Base-by-base conservation (phyloP, 208 protist genomes). In the Spongospora subterranea region DNA sequence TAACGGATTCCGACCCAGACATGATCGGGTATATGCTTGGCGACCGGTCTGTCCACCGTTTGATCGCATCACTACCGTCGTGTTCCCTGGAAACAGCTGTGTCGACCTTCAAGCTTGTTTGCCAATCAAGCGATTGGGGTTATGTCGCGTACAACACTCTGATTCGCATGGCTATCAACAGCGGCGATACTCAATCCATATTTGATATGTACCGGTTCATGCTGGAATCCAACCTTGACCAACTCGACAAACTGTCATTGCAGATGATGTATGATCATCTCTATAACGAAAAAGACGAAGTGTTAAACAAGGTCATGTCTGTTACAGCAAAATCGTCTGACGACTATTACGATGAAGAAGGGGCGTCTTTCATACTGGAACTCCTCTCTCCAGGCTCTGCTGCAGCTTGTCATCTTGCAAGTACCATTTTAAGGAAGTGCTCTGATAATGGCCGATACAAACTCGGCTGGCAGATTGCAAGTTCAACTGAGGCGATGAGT, bases 141-240 rank as follows among this genome's bases (percentile, higher is more conserved):
- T 82, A 82, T n/a, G 71, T 82, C 71, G 71, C 71, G 17, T 82
- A 45, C n/a, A 82, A 82, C 71, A 82, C 71, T 13, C 71, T 82
- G n/a, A 6, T 82, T 35, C 71, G 71, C 17, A 6, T 82, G 6
- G 71, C 71, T 35, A 35, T n/a, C 50, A 24, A 82, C 13, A 35
- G 35, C 6, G 71, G 71, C 50, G 50, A 60, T 60, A 29, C 50
- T 60, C 13, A 60, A 60, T 24, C 50, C 24, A 6, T 60, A 24
- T 24, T 60, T n/a, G 13, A 60, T 6, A 6, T 82, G 35, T 82
- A 43, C 71, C 17, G 11, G 17, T 40, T 35, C 17, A 82, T 82
- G 35, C n/a, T 43, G 17, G 6, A 6, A n/a, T 82, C 71, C 17
- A 45, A 35, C 35, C 71, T 82, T 6, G n/a, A 6, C 71, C 17